phyloP scores from a whole-genome alignment of 1,139 yeast genomes.

The Geotrichum candidum region DNA sequence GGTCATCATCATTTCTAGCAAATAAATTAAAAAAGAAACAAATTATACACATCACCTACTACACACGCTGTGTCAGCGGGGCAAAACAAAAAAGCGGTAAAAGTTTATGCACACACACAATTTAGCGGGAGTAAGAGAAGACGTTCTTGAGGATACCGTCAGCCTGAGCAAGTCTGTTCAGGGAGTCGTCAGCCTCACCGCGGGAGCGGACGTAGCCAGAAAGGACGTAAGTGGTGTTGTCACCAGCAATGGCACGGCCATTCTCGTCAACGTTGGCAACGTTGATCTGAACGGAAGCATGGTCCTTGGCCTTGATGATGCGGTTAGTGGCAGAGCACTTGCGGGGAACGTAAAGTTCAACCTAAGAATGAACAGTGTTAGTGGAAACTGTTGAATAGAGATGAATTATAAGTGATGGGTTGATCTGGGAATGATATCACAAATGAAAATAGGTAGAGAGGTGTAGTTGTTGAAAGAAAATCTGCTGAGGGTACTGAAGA shows the following conservation, averaged over 20 bases:
- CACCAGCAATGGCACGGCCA: conserved; percentile 92
- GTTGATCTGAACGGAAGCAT: conserved; percentile 95
- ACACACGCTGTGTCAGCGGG: neutral
- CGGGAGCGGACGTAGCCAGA: conserved; percentile 89
- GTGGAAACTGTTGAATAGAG: no score
- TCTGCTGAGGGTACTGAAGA: no score
- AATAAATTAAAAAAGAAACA: conserved; percentile 1
- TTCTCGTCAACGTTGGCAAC: conserved; percentile 85
- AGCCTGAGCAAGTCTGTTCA: conserved; percentile 98
- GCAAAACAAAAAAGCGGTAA: neutral
- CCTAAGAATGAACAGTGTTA: conserved; percentile 41
- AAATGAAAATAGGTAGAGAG: neutral
- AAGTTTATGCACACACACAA: neutral
- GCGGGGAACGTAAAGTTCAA: conserved; percentile 99
- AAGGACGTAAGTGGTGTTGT: conserved; percentile 91
- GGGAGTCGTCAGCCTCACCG: conserved; percentile 97
- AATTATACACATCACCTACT: neutral
- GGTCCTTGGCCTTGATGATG: conserved; percentile 99
- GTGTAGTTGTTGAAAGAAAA: no score
- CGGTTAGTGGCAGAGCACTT: conserved; percentile 99
- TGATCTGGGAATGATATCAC: neutral
- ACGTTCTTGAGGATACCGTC: conserved; percentile 98
- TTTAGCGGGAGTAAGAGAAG: conserved; percentile 98
- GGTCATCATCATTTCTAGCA: neutral
- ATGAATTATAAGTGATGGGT: no score